Conservation (phyloP, 1,139 yeast species). For the Taiozyma sp. region DNA sequence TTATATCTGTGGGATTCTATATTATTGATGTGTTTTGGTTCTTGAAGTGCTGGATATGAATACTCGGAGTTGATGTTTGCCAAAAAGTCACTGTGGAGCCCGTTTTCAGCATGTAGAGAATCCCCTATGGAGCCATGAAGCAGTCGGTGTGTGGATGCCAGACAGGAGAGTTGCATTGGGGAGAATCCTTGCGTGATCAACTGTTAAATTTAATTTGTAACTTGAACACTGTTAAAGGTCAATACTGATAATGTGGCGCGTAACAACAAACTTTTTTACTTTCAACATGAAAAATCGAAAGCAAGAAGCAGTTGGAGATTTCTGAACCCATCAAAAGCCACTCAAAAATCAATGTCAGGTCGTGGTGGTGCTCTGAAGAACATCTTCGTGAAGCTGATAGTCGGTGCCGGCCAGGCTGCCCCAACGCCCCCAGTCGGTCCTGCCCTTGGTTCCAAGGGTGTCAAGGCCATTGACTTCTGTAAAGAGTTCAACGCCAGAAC, state of each 20-base stretch:
- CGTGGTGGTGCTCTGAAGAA: constrained; percentile 23
- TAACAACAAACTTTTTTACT: not conserved
- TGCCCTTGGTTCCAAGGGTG: constrained; percentile 97
- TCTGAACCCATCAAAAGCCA: not conserved
- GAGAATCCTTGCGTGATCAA: not conserved
- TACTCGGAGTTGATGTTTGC: constrained; percentile 5
- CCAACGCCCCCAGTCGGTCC: constrained; percentile 99
- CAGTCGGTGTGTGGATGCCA: constrained; percentile 8
- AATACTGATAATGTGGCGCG: not conserved
- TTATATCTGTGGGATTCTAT: not conserved
- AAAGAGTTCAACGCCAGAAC: constrained; percentile 98
- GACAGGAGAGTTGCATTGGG: not conserved
- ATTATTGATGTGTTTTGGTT: not conserved
- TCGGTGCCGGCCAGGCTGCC: constrained; percentile 98
- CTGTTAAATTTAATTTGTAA: not conserved
- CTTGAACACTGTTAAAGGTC: too few species aligned
- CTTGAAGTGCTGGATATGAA: constrained; percentile 16
- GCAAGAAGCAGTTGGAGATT: not conserved
- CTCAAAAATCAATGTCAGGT: constrained; percentile 16
- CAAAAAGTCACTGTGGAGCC: not conserved
- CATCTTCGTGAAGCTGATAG: constrained; percentile 79
- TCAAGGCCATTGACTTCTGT: constrained; percentile 97
- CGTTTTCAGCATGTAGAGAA: constrained; percentile 2
- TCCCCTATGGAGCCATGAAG: constrained; percentile 2
- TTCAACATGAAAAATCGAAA: not conserved